phyloP scores from a whole-genome alignment of 768 basidiomycete species.

The Scleroderma bovista region DNA sequence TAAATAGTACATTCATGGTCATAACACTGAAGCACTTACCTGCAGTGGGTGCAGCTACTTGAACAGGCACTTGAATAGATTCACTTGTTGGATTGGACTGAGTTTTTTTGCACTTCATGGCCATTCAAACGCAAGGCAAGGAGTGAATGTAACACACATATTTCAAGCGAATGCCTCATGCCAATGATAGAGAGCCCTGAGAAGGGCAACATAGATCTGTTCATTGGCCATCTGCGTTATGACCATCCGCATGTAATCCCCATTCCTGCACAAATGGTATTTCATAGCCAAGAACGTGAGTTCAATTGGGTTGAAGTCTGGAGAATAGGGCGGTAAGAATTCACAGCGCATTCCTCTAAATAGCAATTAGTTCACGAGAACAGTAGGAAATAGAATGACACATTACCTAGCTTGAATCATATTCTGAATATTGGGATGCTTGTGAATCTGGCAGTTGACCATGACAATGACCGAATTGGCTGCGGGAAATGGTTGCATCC shows the following conservation, averaged over 20 bases:
- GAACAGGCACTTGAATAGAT: no score
- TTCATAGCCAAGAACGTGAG: slow-evolving; percentile 27
- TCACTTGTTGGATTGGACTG: no score
- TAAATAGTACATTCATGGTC: neutral
- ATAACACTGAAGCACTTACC: neutral
- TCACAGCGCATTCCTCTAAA: neutral
- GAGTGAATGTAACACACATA: neutral
- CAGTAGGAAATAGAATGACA: neutral
- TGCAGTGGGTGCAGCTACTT: neutral
- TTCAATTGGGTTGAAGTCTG: slow-evolving; percentile 22
- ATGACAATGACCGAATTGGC: slow-evolving; percentile 34
- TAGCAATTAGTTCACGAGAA: neutral
- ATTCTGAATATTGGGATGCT: slow-evolving; percentile 21
- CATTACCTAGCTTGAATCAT: slow-evolving; percentile 27
- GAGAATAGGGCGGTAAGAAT: slow-evolving; percentile 26
- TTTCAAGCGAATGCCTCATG: slow-evolving; percentile 2
- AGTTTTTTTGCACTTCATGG: no score
- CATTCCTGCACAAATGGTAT: slow-evolving; percentile 12
- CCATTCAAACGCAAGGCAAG: no score
- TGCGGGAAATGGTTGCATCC: slow-evolving; percentile 34
- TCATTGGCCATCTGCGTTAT: neutral
- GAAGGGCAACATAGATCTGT: slow-evolving; percentile 18
- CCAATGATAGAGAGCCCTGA: slow-evolving; percentile 17
- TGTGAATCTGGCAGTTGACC: slow-evolving; percentile 35
- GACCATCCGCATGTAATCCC: slow-evolving; percentile 10